Evolutionary conservation across 75 land plant species (phyloP), one percentile per base, ranked within the genome.

Genomic region (Cunninghamia lanceolata): DNA sequence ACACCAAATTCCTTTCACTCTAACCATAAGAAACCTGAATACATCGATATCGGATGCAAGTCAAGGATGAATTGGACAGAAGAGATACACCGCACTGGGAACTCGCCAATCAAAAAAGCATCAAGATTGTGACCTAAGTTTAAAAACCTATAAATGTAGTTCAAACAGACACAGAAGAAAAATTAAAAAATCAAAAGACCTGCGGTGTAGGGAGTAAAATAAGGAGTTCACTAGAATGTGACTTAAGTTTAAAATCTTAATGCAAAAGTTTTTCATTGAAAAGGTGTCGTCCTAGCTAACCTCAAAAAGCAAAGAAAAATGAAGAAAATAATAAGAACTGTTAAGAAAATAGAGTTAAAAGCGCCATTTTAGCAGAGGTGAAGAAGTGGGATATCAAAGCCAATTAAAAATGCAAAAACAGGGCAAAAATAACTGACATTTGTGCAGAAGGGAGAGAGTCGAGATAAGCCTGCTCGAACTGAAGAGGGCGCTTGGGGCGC

Each of bases 381-480:
- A 63, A 63, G 30, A 28, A 63, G n/a, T 4, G 8, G n/a, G n/a
- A 63, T 21, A 63, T 25, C 68, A 63, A 63, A 63, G 28, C 68
- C 68, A 63, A 25, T 63, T 7, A 5, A 28, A 63, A 28, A 25
- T 28, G n/a, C 36, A 38, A 34, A 84, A 30, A 10, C 32, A 82
- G 36, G 46, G 34, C 21, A 34, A 47, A 77, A 85, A 19, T 46
- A 77, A 86, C 91, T 84, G 87, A 98, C 99, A 96, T 98, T 85
- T 94, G 90, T 28, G 99, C 99, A 63, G 91, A 95, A 63, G 99
- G 99, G 28, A 98, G 94, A 3, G 99, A 80, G 71, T 98, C 96
- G 85, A 98, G 99, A 84, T 89, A 98, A 8, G 99, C 96, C 73
- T 93, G 94, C 89, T 98, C 99, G 91, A 96, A 98, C 88, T 95